Conservation (phyloP, 331 rosid genomes). For the Stylosanthes scabra region DNA sequence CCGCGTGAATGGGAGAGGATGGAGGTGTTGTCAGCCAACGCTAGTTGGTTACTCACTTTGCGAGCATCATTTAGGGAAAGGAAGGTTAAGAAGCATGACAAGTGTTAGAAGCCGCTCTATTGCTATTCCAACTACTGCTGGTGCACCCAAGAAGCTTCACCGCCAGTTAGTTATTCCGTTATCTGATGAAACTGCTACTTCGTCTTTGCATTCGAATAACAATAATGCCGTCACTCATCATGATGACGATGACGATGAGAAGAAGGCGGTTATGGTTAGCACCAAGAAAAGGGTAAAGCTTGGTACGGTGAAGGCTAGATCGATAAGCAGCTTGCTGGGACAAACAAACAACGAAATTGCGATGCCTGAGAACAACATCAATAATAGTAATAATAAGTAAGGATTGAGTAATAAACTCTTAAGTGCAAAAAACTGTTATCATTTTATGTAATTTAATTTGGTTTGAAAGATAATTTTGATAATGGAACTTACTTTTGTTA, state of each 20-base stretch:
- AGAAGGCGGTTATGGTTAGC: slow-evolving; percentile 38
- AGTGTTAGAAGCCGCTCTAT: slow-evolving; percentile 71
- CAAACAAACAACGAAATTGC: not conserved
- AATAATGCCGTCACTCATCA: not conserved
- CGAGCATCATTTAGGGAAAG: slow-evolving; percentile 52
- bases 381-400: too few species aligned
- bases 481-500: slow-evolving; percentile 24
- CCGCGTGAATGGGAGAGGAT: slow-evolving; percentile 96
- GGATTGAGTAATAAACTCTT: not conserved
- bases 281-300: not conserved
- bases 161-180: not conserved
- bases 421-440: not conserved
- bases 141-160: slow-evolving; percentile 8
- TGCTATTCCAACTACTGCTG: not conserved
- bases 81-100: slow-evolving; percentile 61
- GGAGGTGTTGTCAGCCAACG: slow-evolving; percentile 94
- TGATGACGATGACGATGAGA: slow-evolving; percentile 35
- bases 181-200: not conserved
- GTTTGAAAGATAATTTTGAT: not conserved
- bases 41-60: slow-evolving; percentile 97
- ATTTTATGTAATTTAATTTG: not conserved
- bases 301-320: not conserved
- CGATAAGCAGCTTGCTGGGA: not conserved
- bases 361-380: not conserved
- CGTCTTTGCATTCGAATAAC: not conserved